Evolutionary conservation across 495 filamentous ascomycete species (phyloP).

Genomic region (Diplogelasinospora grovesii): DNA sequence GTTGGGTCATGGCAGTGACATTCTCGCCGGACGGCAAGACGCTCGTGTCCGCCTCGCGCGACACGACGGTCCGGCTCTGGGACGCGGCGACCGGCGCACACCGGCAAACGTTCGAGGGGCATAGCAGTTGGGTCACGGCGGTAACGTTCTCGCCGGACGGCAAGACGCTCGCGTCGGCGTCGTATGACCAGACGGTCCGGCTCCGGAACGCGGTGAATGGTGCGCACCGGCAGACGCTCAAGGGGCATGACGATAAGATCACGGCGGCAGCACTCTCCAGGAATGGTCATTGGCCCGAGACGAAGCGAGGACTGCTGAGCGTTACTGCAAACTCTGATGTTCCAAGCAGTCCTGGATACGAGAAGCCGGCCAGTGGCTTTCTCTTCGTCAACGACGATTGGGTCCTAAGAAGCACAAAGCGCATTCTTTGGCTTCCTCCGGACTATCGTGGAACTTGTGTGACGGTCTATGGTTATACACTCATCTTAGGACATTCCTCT

Average conservation of each 20-base stretch:
- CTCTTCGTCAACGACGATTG: slow-evolving; percentile 1
- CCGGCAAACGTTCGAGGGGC: background rate
- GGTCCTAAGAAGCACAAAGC: background rate
- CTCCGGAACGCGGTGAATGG: slow-evolving; percentile 28
- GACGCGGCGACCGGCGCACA: background rate
- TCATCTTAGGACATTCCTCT: background rate
- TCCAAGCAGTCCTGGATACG: no score
- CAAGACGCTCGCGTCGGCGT: slow-evolving; percentile 23
- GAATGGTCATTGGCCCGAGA: no score
- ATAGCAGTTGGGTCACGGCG: background rate
- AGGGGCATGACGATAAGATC: no score
- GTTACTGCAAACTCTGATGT: no score
- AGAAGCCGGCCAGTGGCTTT: no score
- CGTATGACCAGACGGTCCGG: slow-evolving; percentile 22
- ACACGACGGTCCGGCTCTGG: slow-evolving; percentile 3
- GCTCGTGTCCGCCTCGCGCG: background rate
- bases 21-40: slow-evolving; percentile 32
- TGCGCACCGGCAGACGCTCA: background rate
- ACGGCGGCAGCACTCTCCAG: no score
- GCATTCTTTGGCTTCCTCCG: slow-evolving; percentile 3
- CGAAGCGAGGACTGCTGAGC: no score
- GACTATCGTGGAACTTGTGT: slow-evolving; percentile 1
- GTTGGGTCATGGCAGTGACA: slow-evolving; percentile 21
- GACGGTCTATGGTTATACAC: slow-evolving; percentile 1
- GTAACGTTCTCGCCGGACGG: slow-evolving; percentile 4